Evolutionary conservation across 768 basidiomycete species (phyloP).

Genomic region (Macrocybe gigantea): DNA sequence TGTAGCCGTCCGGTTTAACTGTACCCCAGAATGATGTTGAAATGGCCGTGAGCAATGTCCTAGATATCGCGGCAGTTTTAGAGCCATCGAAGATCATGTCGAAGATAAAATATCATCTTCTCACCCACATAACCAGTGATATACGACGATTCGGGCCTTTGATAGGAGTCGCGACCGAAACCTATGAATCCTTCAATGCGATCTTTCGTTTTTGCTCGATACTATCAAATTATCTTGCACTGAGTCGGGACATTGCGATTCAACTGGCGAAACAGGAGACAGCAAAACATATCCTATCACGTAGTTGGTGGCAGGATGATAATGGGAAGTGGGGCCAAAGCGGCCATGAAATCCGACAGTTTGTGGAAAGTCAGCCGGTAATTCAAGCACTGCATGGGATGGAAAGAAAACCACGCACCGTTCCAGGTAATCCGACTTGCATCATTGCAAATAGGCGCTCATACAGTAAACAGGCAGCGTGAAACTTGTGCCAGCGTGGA

Average conservation of each 20-base stretch:
- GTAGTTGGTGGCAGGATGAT: conserved; percentile 23
- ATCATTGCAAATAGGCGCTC: too few relatives aligned
- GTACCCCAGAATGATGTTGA: conserved; percentile 19
- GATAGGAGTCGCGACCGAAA: conserved; percentile 26
- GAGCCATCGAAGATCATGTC: conserved; percentile 27
- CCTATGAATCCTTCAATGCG: conserved; percentile 35
- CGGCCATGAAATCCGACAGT: conserved; percentile 9
- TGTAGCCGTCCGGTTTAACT: neutral
- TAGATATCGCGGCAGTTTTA: conserved; percentile 24
- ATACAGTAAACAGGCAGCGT: too few relatives aligned
- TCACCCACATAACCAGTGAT: conserved; percentile 27
- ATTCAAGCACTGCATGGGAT: conserved; percentile 13
- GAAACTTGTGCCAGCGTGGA: conserved; percentile 7
- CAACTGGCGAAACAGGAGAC: conserved; percentile 22
- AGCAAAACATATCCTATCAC: conserved; percentile 22
- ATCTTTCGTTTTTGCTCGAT: conserved; percentile 32
- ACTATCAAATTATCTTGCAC: conserved; percentile 35
- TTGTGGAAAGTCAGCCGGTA: conserved; percentile 10
- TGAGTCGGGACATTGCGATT: conserved; percentile 34
- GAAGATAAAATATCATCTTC: conserved; percentile 31
- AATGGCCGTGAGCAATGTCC: conserved; percentile 25
- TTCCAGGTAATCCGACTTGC: too few relatives aligned
- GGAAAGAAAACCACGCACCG: too few relatives aligned
- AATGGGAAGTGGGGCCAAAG: conserved; percentile 11
- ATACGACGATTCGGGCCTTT: conserved; percentile 29